Evolutionary conservation across 257 asterid species (phyloP).

Genomic region (Solanum habrochaites): DNA sequence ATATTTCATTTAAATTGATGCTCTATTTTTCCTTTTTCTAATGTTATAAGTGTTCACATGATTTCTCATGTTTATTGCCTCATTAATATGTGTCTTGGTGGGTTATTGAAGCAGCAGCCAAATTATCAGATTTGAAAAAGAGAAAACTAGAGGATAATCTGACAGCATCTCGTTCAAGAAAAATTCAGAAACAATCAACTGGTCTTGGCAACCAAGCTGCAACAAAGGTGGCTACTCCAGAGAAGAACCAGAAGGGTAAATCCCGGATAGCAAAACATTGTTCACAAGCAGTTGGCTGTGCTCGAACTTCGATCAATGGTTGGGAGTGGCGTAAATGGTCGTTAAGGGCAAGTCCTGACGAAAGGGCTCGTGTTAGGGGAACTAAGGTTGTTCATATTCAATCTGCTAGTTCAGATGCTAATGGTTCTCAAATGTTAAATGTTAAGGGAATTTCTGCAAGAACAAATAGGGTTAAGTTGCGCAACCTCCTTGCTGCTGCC

Average conservation of each 20-base stretch:
- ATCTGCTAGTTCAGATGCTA: slow-evolving; percentile 25
- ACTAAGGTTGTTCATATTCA: slow-evolving; percentile 23
- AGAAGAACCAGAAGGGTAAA: slow-evolving; percentile 27
- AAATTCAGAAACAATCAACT: slow-evolving; percentile 40
- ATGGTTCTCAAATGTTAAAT: slow-evolving; percentile 39
- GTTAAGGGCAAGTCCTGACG: slow-evolving; percentile 59
- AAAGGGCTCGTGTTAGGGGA: slow-evolving; percentile 70
- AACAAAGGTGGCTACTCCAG: slow-evolving; percentile 15
- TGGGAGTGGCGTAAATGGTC: slow-evolving; percentile 99
- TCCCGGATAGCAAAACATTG: slow-evolving; percentile 26
- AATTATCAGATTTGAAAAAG: slow-evolving; percentile 38
- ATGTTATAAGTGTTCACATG: neutral
- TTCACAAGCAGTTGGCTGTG: slow-evolving; percentile 84
- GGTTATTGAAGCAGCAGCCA: slow-evolving; percentile 32
- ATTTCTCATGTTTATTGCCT: neutral
- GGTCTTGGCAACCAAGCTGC: slow-evolving; percentile 28
- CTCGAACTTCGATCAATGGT: slow-evolving; percentile 78
- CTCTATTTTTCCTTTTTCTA: neutral
- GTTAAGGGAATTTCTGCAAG: slow-evolving; percentile 87
- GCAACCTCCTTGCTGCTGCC: slow-evolving; percentile 96
- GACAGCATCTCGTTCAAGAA: slow-evolving; percentile 27
- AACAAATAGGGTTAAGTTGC: slow-evolving; percentile 87
- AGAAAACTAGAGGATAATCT: slow-evolving; percentile 37
- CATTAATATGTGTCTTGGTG: neutral
- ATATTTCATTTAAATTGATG: neutral